Evolutionary conservation across 208 protist species (phyloP).

Genomic region (Crithidia acanthocephali): DNA sequence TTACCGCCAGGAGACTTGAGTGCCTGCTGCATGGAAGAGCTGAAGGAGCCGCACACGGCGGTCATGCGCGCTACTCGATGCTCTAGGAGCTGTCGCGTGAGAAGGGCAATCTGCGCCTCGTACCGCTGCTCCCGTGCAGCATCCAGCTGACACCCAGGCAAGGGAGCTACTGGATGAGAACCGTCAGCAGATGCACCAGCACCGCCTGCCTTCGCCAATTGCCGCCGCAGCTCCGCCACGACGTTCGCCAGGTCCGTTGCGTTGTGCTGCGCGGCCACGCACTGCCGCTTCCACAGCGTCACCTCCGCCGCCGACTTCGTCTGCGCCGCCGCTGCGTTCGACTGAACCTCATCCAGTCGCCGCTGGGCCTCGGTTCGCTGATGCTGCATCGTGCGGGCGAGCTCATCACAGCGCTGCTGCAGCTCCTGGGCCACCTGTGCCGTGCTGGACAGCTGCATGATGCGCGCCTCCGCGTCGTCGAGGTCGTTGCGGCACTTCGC

Average conservation of each 20-base stretch:
- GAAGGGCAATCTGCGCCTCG: constrained; percentile 13
- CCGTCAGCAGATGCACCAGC: neutral
- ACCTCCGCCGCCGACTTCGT: constrained; percentile 8
- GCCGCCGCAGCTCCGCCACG: constrained; percentile 8
- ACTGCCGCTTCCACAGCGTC: constrained; percentile 13
- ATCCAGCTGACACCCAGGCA: neutral
- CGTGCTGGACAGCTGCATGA: constrained; percentile 25
- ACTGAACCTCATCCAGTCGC: constrained; percentile 1
- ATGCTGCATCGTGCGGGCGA: constrained; percentile 1
- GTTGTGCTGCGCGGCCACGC: constrained; percentile 16
- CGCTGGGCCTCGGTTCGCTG: constrained; percentile 15
- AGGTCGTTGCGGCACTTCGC: constrained; percentile 24
- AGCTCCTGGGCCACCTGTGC: constrained; percentile 31
- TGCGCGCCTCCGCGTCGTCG: constrained; percentile 24
- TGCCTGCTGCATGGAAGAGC: neutral
- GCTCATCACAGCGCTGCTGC: constrained; percentile 30
- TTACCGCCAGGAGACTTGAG: no score
- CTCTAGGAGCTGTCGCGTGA: constrained; percentile 26
- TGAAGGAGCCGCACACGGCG: neutral
- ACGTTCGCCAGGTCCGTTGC: neutral
- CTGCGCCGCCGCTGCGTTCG: neutral
- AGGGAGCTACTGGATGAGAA: neutral
- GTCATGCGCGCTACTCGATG: constrained; percentile 1
- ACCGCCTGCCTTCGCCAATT: neutral
- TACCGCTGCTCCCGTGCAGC: constrained; percentile 7